These are phyloP conservation scores for Syncephalis fuscata DNA, from an alignment of 371 early-diverging fungal species.

Conservation along the genomic window DNA sequence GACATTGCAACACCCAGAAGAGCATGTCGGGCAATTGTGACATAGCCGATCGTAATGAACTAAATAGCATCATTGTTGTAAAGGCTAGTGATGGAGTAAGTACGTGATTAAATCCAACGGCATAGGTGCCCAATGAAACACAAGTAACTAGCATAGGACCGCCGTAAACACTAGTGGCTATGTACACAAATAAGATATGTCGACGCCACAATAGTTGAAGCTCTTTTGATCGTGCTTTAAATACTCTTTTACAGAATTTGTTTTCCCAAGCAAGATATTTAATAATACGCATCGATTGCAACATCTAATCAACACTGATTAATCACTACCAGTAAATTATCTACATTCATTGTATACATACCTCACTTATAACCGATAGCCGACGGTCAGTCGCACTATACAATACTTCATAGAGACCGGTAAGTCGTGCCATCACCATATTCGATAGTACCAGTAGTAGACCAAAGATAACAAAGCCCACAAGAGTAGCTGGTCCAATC, in stretches of 20 bases:
- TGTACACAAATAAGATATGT: constrained; percentile 22
- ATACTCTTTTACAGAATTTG: constrained; percentile 27
- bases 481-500: constrained; percentile 27
- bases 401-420: constrained; percentile 5
- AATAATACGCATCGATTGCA: constrained; percentile 51
- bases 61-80: constrained; percentile 36
- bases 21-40: constrained; percentile 33
- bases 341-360: constrained; percentile 1
- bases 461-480: constrained; percentile 26
- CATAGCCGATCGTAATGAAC: constrained; percentile 29
- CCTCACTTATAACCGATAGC: constrained; percentile 25
- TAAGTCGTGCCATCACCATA: constrained; percentile 26
- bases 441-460: constrained; percentile 28
- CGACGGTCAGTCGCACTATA: constrained; percentile 21
- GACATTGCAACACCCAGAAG: constrained; percentile 27
- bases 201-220: constrained; percentile 20
- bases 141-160: constrained; percentile 35
- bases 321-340: constrained; percentile 9
- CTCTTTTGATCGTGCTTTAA: constrained; percentile 26
- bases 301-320: constrained; percentile 21
- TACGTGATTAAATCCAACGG: constrained; percentile 27
- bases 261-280: constrained; percentile 55
- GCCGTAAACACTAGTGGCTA: constrained; percentile 18
- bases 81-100: constrained; percentile 42
- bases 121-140: constrained; percentile 30